Evolutionary conservation across 169 alveolate species (phyloP), one percentile per base, ranked within the genome.

Genomic region (Plasmodium adleri): DNA sequence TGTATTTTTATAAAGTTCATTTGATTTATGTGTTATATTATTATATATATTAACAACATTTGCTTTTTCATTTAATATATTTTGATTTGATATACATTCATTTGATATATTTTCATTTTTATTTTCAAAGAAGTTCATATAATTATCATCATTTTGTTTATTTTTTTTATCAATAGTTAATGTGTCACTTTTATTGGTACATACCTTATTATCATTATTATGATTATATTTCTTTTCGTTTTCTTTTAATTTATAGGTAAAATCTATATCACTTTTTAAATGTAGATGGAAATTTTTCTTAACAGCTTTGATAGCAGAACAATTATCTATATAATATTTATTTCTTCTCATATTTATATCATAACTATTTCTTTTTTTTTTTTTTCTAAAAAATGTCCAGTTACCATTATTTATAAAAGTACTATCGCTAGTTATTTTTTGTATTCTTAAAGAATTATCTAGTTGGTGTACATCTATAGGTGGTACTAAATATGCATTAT

Each of bases 401-500:
- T 83, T 50, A n/a, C 91, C 91, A 54, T 83, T 83, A 15, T 83
- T 83, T 12, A 83, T 67, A 59, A 83, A 62, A 12, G 85, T 10
- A 43, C 20, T 13, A 52, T 83, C 91, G 26, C 91, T 83, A 15
- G 91, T 83, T 2, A 72, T 63, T 72, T 68, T 83, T 72, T 83
- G 91, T 56, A 83, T 83, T 17, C 91, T 56, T 15, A 83, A 54
- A 2, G 91, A 52, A 50, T 83, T 83, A 10, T 24, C 83, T n/a
- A 49, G 45, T 5, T 83, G 49, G 20, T 83, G 83, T 0, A 83
- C 49, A 68, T 54, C 52, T 26, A 83, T 49, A 20, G 91, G 91
- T 9, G 91, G 62, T 17, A 83, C 59, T 26, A 83, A 68, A 50
- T 83, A 83, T 9, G 91, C 91, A 60, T 83, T 83, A 26, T 83